Evolutionary conservation across 805 yeast genomes (phyloP), one percentile per base, ranked within the genome.

Genomic region (Yarrowia sp.): DNA sequence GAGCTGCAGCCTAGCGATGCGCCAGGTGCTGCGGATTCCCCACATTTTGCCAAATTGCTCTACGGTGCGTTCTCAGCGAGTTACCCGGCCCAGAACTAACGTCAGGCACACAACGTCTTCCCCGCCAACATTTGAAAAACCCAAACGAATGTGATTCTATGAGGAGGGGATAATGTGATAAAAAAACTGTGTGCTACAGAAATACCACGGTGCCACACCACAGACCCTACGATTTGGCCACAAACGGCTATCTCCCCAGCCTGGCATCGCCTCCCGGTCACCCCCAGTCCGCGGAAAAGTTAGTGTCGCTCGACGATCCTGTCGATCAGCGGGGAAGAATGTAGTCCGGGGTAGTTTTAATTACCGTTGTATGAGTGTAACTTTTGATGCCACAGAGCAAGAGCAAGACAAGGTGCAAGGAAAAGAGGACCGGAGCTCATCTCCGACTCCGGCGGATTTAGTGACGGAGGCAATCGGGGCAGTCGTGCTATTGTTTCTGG

Each of bases 51-150:
- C 6, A 34, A 50, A 50, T 33, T 12, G 20, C 20, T 6, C 15
- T 7, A 33, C 53, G 10, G 8, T 12, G 6, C 33, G 9, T 6
- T 17, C 9, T 10, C 2, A 14, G 5, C 17, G 12, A 19, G 34
- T 52, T 52, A 52, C 58, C 58, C 43, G 33, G 34, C 17, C 43
- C 9, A 20, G n/a, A 24, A 17, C 43, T 52, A 52, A 34, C 58
- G 58, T 52, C 58, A 52, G 58, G 58, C 33, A 52, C 52, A 47
- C 58, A 52, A 52, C 58, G 58, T 52, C 58, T 52, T 52, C 58
- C 58, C 58, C 43, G 58, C 58, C 58, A 43, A 38, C 58, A 20
- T 36, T 52, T 20, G 43, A 38, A 19, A 52, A 52, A 52, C 43
- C 15, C 58, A 52, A 52, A 52, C 58, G 43, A 38, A 36, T 38